Evolutionary conservation across 2,329 filamentous ascomycete genomes (phyloP).

Genomic region (Exophiala aquamarina): DNA sequence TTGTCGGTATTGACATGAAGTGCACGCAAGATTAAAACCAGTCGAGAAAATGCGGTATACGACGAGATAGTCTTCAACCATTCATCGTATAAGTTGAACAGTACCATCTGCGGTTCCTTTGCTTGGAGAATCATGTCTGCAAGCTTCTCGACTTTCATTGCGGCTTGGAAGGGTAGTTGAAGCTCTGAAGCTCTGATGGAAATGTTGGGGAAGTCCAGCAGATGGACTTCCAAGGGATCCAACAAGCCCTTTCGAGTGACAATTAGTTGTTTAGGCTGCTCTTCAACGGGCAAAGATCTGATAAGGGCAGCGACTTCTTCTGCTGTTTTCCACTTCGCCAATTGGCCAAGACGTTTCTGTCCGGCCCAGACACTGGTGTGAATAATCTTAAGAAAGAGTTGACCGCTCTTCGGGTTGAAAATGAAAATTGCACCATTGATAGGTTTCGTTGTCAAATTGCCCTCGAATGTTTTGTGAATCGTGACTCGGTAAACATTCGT

Average conservation of each 20-base stretch:
- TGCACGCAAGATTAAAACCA: constrained; percentile 89
- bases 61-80: constrained; percentile 98
- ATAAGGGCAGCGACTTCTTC: constrained; percentile 99
- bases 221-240: constrained; percentile 93
- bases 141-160: constrained; percentile 99
- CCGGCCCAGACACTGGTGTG: constrained; percentile 99
- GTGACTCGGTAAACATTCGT: constrained; percentile 99
- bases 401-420: constrained; percentile 97
- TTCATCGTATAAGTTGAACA: constrained; percentile 98
- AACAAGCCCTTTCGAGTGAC: constrained; percentile 96
- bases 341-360: constrained; percentile 96
- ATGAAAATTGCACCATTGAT: constrained; percentile 99
- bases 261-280: constrained; percentile 98
- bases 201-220: constrained; percentile 98
- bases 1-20: constrained; percentile 98
- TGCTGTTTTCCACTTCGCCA: constrained; percentile 99
- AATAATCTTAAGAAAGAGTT: constrained; percentile 98
- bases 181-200: constrained; percentile 96
- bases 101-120: constrained; percentile 98
- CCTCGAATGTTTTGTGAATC: constrained; percentile 99
- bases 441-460: constrained; percentile 97
- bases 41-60: constrained; percentile 95
- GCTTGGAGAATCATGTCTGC: constrained; percentile 98
- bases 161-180: constrained; percentile 96
- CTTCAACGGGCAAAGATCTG: constrained; percentile 90